These are phyloP conservation scores for Alloascoidea africana DNA, from an alignment of 805 yeast genomes.

Conservation along the genomic window DNA sequence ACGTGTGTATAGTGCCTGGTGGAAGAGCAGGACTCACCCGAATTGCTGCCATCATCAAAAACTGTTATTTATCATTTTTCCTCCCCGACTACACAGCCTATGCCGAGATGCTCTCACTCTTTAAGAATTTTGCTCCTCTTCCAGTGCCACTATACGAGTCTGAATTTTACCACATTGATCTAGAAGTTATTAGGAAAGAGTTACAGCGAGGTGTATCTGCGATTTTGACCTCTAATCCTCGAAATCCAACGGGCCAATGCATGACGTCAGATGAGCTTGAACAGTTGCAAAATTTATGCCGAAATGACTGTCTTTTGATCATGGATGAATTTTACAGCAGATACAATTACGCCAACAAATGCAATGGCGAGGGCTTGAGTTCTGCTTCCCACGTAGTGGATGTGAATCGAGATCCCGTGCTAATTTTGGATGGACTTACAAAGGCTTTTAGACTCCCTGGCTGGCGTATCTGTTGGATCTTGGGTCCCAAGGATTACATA, in stretches of 20 bases:
- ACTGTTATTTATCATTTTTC: constrained; percentile 43
- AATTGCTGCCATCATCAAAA: constrained; percentile 43
- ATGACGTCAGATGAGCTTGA: constrained; percentile 30
- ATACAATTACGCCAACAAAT: constrained; percentile 36
- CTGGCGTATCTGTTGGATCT: constrained; percentile 49
- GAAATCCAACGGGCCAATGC: constrained; percentile 47
- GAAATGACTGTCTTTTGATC: constrained; percentile 34
- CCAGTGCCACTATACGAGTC: constrained; percentile 45
- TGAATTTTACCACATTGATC: constrained; percentile 40
- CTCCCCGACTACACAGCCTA: constrained; percentile 52
- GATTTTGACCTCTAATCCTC: constrained; percentile 40
- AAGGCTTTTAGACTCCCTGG: constrained; percentile 50
- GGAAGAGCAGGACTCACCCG: constrained; percentile 49
- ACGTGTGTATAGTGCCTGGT: constrained; percentile 50
- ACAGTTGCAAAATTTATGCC: constrained; percentile 35
- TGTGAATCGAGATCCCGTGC: constrained; percentile 42
- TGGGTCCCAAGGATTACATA: constrained; percentile 47
- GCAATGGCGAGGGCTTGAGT: constrained; percentile 34
- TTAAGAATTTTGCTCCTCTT: constrained; percentile 46
- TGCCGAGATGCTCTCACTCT: constrained; percentile 47
- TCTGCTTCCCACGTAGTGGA: constrained; percentile 37
- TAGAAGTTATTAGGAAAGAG: constrained; percentile 35
- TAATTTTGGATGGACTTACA: constrained; percentile 44
- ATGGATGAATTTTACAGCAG: constrained; percentile 53
- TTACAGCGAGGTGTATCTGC: constrained; percentile 44